Conservation (phyloP, 306 rosid species). For the Acmispon strigosus region DNA sequence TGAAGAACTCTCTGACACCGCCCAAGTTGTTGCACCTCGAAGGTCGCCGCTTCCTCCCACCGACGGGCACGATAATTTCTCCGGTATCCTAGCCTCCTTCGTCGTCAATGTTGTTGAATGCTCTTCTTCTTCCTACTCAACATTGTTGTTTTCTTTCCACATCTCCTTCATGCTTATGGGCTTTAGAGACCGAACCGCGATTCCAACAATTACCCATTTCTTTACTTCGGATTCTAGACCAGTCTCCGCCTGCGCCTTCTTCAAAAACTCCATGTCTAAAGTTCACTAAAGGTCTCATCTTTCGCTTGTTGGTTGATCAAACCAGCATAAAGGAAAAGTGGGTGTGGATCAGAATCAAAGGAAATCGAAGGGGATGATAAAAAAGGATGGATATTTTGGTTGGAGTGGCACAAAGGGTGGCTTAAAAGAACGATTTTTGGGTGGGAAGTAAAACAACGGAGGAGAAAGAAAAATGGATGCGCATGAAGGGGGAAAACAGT, state of each 20-base stretch:
- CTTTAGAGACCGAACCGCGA: conserved; percentile 55
- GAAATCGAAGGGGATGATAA: background rate
- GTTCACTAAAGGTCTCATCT: background rate
- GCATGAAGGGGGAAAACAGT: too few species aligned
- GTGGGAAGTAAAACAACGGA: conserved; percentile 20
- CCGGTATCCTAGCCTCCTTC: conserved; percentile 73
- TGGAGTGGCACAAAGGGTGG: conserved; percentile 9
- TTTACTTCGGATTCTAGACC: conserved; percentile 58
- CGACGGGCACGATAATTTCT: conserved; percentile 59
- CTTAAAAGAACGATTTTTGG: conserved; percentile 22
- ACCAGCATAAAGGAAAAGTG: too few species aligned
- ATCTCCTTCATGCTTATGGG: conserved; percentile 53
- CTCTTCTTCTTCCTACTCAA: conserved; percentile 22
- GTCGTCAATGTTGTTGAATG: conserved; percentile 70
- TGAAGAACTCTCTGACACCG: conserved; percentile 61
- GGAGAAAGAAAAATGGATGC: too few species aligned
- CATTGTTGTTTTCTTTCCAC: background rate
- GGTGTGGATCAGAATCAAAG: conserved; percentile 12
- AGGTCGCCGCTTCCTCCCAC: conserved; percentile 71
- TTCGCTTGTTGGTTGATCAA: background rate
- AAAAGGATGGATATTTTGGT: conserved; percentile 10
- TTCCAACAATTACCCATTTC: conserved; percentile 76
- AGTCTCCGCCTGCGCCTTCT: conserved; percentile 58
- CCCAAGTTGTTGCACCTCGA: conserved; percentile 34
- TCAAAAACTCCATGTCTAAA: conserved; percentile 70